Conservation (phyloP, 2,329 filamentous ascomycete genomes). For the Knoxdaviesia proteae region DNA sequence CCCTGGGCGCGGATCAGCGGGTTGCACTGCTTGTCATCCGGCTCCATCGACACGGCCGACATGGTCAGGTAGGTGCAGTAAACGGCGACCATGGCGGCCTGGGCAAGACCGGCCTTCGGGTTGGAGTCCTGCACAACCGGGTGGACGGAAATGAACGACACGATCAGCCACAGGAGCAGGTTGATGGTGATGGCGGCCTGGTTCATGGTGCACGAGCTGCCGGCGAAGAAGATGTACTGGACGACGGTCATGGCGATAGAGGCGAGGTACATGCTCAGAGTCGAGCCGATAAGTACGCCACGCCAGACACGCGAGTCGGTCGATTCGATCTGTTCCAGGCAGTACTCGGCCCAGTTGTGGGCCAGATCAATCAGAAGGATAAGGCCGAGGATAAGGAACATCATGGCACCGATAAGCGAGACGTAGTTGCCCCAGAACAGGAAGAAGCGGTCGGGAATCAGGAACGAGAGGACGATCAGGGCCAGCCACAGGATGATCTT, state of each 20-base stretch:
- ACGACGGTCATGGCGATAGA: slow-evolving; percentile 87
- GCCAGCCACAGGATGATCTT: slow-evolving; percentile 80
- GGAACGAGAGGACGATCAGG: slow-evolving; percentile 76
- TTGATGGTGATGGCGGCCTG: slow-evolving; percentile 92
- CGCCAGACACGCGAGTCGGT: slow-evolving; percentile 74
- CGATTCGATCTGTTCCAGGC: slow-evolving; percentile 79
- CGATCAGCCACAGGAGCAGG: slow-evolving; percentile 57
- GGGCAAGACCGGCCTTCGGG: slow-evolving; percentile 82
- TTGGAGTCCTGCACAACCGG: slow-evolving; percentile 81
- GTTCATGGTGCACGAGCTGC: slow-evolving; percentile 73
- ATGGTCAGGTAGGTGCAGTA: slow-evolving; percentile 99
- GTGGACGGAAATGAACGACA: slow-evolving; percentile 74
- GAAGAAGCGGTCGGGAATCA: slow-evolving; percentile 91
- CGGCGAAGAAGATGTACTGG: slow-evolving; percentile 93
- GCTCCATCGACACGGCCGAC: slow-evolving; percentile 97
- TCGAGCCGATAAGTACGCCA: slow-evolving; percentile 72
- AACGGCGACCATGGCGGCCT: slow-evolving; percentile 88
- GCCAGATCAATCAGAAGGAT: slow-evolving; percentile 87
- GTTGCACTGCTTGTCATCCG: slow-evolving; percentile 84
- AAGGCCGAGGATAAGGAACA: slow-evolving; percentile 83
- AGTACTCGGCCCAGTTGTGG: slow-evolving; percentile 94
- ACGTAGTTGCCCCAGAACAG: slow-evolving; percentile 92
- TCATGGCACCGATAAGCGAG: slow-evolving; percentile 66
- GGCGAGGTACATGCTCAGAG: slow-evolving; percentile 77
- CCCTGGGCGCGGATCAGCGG: slow-evolving; percentile 70